Conservation (phyloP, 192 early-diverging fungal genomes). For the Chytriomyces confervae region DNA sequence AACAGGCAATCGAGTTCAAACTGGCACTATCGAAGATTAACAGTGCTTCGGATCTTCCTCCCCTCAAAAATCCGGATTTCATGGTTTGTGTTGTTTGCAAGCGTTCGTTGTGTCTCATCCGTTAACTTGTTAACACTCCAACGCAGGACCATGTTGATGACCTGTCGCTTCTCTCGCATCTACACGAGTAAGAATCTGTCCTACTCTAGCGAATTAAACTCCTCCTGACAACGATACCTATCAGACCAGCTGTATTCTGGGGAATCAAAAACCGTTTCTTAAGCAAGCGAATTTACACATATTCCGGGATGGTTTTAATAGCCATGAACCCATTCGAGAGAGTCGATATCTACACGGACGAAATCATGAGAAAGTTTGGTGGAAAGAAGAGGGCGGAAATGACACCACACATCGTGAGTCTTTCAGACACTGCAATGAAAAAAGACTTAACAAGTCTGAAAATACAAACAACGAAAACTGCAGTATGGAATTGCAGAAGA, state of each 20-base stretch:
- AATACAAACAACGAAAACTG: not conserved
- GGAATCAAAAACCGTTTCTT: conserved; percentile 25
- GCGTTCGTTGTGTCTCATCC: not conserved
- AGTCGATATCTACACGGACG: conserved; percentile 79
- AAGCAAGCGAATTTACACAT: conserved; percentile 76
- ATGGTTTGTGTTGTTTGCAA: conserved; percentile 55
- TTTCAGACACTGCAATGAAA: not conserved
- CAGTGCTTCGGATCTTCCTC: conserved; percentile 69
- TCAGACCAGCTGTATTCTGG: conserved; percentile 32
- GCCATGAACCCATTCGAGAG: conserved; percentile 88
- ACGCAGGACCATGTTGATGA: conserved; percentile 28
- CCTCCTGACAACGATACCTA: not conserved
- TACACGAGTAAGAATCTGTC: conserved; percentile 33
- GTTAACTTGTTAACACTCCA: not conserved
- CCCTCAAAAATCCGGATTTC: conserved; percentile 90
- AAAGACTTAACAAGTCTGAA: not conserved
- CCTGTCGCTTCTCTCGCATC: conserved; percentile 27
- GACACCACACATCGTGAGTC: conserved; percentile 76
- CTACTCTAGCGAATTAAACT: not conserved
- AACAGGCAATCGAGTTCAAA: not conserved
- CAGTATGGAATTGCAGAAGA: conserved; percentile 89
- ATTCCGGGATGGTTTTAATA: conserved; percentile 94
- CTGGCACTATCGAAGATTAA: not conserved
- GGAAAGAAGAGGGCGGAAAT: conserved; percentile 81
- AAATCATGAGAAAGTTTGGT: conserved; percentile 80